Base-by-base conservation (phyloP, 1,139 yeast genomes). In the Saccharomycopsis phalli region DNA sequence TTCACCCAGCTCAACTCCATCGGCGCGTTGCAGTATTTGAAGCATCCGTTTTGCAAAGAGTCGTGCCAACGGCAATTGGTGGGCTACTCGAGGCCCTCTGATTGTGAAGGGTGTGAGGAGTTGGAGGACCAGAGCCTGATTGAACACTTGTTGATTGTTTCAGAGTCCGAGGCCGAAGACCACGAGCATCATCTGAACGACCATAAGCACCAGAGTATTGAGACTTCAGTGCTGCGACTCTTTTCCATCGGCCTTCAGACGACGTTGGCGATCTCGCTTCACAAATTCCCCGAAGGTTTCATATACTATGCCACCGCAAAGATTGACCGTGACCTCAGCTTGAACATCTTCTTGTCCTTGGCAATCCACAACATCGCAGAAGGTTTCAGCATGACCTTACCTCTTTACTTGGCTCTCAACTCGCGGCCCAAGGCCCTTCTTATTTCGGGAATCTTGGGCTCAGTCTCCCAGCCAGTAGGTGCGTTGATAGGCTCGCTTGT, bases 251-350 rank as follows among this genome's bases (percentile, higher is more conserved):
- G 96, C 3, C 59, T 88, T 22, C 96, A 91, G 59, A 91, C 97
- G 0, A 78, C 93, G 3, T 59, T 88, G 41, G 97, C 95, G 0
- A 76, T 91, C 28, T 74, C 94, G 1, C 62, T 91, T 30, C 98
- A 91, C 60, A 88, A 91, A 57, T 67, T 91, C 26, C 98, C 98
- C 0, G 98, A 91, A 60, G 98, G 98, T 0, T 83, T 91, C 53
- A 75, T 91, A 42, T 81, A 94, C 30, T 91, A 71, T 56, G 75
- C 88, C 1, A 81, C 94, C 0, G 70, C 87, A 0, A 75, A 76
- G 49, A 83, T 94, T 1, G 76, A 83, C 53, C 76, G 81, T 1
- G 62, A 69, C 37, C 61, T 87, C 23, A 97, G 97, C 0, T 54
- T 86, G 26, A 72, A 84, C 14, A 84, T 91, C 10, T 88, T 91